Percentiles rank a stretch among this genome's conserved stretches.
phyloP scores from a whole-genome alignment of 2,329 filamentous ascomycete species.

The Cercospora sojina region DNA sequence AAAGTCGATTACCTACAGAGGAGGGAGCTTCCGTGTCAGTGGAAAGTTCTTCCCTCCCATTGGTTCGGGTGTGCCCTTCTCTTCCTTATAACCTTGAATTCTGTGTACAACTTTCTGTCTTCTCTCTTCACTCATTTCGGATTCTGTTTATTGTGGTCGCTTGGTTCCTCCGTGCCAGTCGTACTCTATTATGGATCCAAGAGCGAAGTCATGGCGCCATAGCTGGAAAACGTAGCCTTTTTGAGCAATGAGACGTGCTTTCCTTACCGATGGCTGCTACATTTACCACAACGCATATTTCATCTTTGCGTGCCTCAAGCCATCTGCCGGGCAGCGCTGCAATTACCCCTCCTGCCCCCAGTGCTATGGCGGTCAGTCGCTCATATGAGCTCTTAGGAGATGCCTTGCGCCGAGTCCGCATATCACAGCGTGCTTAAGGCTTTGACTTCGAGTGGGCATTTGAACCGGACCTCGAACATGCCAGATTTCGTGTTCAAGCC shows the following conservation, averaged over 20 bases:
- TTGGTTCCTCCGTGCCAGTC: constrained; percentile 47
- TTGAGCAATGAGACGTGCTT: constrained; percentile 54
- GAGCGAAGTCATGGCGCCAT: constrained; percentile 58
- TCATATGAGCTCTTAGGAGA: not conserved
- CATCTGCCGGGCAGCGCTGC: not conserved
- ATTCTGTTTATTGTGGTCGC: constrained; percentile 66
- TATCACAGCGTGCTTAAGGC: not conserved
- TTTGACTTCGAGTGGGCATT: not conserved
- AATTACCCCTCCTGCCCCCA: not conserved
- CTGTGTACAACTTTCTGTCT: constrained; percentile 27
- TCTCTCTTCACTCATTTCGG: constrained; percentile 55
- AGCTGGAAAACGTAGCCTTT: constrained; percentile 55
- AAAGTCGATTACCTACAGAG: constrained; percentile 9
- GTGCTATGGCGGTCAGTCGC: not conserved
- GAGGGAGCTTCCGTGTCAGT: constrained; percentile 2
- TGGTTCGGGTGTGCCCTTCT: constrained; percentile 8
- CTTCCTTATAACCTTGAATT: constrained; percentile 8
- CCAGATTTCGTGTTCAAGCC: not conserved
- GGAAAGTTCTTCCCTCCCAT: not conserved
- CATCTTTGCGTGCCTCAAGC: not conserved
- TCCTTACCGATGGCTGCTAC: constrained; percentile 68
- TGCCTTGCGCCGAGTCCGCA: not conserved
- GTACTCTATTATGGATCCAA: constrained; percentile 64
- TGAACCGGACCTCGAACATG: not conserved
- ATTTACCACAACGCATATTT: constrained; percentile 35